A percentile compares a stretch with the other conserved stretches of the same genome.
phyloP scores from a whole-genome alignment of 768 basidiomycete genomes.

The Panellus pusillus region DNA sequence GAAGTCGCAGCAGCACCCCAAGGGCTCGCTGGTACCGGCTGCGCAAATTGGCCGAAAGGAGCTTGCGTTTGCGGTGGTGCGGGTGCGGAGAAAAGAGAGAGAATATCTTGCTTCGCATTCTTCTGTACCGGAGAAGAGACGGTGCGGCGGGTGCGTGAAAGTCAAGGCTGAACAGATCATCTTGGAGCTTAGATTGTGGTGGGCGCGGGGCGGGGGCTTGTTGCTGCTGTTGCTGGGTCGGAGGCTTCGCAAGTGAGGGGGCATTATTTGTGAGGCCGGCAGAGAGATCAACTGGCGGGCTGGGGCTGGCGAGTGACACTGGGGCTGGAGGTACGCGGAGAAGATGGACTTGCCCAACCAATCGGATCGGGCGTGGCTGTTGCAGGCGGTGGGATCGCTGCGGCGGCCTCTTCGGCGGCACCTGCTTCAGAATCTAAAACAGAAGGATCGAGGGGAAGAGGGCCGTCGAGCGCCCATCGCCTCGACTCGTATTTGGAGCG shows the following conservation, averaged over 20 bases:
- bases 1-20: slow-evolving; percentile 28
- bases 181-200: slow-evolving; percentile 37
- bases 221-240: slow-evolving; percentile 23
- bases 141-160: slow-evolving; percentile 63
- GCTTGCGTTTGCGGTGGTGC: slow-evolving; percentile 34
- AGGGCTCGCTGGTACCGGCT: slow-evolving; percentile 21
- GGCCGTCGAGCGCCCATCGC: slow-evolving; percentile 93
- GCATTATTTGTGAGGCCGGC: slow-evolving; percentile 31
- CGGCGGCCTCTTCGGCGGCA: slow-evolving; percentile 27
- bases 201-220: slow-evolving; percentile 29
- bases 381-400: slow-evolving; percentile 28
- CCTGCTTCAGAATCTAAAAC: slow-evolving; percentile 55
- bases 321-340: slow-evolving; percentile 30
- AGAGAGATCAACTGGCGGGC: slow-evolving; percentile 57
- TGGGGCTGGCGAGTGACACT: slow-evolving; percentile 45
- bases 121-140: slow-evolving; percentile 40
- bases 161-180: slow-evolving; percentile 84
- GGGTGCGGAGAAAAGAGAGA: slow-evolving; percentile 79
- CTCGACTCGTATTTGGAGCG: slow-evolving; percentile 94
- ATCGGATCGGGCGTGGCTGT: slow-evolving; percentile 27
- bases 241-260: slow-evolving; percentile 18
- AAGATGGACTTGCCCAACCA: slow-evolving; percentile 32
- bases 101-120: slow-evolving; percentile 82
- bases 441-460: slow-evolving; percentile 79
- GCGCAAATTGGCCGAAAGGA: slow-evolving; percentile 40